Conservation (phyloP, 1,284 basidiomycete species). For the Moesziomyces sp. region DNA sequence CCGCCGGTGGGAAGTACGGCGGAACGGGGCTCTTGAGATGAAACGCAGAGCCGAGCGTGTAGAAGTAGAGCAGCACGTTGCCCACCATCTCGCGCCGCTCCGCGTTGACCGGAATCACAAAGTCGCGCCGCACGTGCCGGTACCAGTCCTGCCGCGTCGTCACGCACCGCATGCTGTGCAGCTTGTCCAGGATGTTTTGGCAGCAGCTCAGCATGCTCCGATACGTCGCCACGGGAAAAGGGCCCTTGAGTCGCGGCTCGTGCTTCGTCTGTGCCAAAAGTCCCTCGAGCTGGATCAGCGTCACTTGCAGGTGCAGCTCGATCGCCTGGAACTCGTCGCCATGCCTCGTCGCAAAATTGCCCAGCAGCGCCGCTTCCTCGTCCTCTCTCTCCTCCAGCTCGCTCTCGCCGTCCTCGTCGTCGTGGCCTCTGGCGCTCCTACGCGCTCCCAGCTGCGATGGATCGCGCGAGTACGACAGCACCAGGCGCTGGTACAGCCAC, state of each 20-base stretch:
- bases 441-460: conserved; percentile 12
- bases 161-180: conserved; percentile 95
- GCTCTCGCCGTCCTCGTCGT: conserved; percentile 13
- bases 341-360: conserved; percentile 21
- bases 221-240: conserved; percentile 75
- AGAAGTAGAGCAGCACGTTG: conserved; percentile 91
- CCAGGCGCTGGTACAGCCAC: conserved; percentile 61
- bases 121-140: conserved; percentile 77
- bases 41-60: conserved; percentile 85
- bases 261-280: conserved; percentile 87
- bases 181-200: conserved; percentile 78
- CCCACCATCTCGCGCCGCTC: conserved; percentile 88
- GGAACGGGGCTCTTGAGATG: conserved; percentile 89
- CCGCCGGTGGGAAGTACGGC: conserved; percentile 92
- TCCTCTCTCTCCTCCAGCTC: conserved; percentile 17
- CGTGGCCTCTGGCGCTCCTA: neutral
- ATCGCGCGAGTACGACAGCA: conserved; percentile 57
- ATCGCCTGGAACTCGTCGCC: conserved; percentile 70
- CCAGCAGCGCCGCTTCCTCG: conserved; percentile 49
- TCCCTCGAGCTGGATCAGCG: conserved; percentile 75
- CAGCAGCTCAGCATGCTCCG: conserved; percentile 83
- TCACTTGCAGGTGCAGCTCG: conserved; percentile 92
- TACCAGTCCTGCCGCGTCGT: conserved; percentile 92
- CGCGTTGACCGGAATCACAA: conserved; percentile 80
- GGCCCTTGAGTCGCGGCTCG: conserved; percentile 85